Conservation (phyloP, 148 eudicot genomes). For the Amaranthus palmeri region DNA sequence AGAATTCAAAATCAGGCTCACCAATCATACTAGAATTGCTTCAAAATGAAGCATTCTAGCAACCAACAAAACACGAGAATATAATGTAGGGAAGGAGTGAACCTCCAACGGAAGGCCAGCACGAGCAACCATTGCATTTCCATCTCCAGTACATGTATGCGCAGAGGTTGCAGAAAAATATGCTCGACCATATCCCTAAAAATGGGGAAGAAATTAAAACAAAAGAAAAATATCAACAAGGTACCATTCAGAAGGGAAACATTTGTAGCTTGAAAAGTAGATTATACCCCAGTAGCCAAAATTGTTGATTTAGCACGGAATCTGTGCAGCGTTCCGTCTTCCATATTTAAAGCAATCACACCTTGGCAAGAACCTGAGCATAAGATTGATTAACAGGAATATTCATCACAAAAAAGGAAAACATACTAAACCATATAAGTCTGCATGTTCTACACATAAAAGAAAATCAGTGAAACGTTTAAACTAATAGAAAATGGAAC, state of each 20-base stretch:
- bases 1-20: background rate
- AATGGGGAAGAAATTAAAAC: background rate
- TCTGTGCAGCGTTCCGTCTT: constrained; percentile 92
- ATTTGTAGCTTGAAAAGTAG: constrained; percentile 1
- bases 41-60: background rate
- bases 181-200: constrained; percentile 89
- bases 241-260: background rate
- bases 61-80: background rate
- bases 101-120: constrained; percentile 95
- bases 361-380: constrained; percentile 86
- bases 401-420: background rate
- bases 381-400: constrained; percentile 11
- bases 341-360: constrained; percentile 92
- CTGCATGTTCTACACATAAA: background rate
- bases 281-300: constrained; percentile 90
- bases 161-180: constrained; percentile 99
- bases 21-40: constrained; percentile 8
- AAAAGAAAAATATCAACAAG: background rate
- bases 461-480: background rate
- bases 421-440: background rate
- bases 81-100: background rate
- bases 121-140: constrained; percentile 98
- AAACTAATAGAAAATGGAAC: background rate
- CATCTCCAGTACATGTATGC: constrained; percentile 99
- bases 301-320: constrained; percentile 83